Conservation (phyloP, 257 asterid species). For the Cinchona pubescens region DNA sequence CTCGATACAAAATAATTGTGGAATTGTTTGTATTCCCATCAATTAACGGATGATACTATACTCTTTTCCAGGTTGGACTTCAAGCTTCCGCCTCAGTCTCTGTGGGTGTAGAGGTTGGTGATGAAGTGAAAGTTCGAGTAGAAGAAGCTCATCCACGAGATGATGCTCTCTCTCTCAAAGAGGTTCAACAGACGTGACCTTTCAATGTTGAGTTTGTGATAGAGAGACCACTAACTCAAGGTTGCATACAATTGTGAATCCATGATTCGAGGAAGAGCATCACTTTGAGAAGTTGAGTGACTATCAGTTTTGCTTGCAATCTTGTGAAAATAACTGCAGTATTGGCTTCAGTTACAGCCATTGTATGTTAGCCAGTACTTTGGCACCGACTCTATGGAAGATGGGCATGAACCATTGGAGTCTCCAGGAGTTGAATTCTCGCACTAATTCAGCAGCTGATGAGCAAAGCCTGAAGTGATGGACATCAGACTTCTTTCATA, state of each 20-base stretch:
- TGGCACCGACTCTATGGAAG: conserved; percentile 8
- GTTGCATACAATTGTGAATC: neutral
- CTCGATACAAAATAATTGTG: neutral
- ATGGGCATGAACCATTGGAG: conserved; percentile 1
- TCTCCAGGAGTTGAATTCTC: neutral
- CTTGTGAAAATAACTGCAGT: neutral
- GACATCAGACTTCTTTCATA: neutral
- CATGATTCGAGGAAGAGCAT: neutral
- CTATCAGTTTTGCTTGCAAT: neutral
- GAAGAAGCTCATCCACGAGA: conserved; percentile 92
- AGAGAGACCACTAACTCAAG: neutral
- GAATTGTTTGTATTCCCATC: neutral
- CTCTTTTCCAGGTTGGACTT: conserved; percentile 65
- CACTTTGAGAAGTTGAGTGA: conserved; percentile 2
- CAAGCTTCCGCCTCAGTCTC: conserved; percentile 83
- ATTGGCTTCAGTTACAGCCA: conserved; percentile 6
- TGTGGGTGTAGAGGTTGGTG: conserved; percentile 72
- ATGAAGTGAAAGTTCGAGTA: conserved; percentile 70
- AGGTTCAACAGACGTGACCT: conserved; percentile 34
- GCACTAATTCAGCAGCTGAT: neutral
- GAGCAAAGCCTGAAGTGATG: neutral
- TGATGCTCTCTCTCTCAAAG: conserved; percentile 65
- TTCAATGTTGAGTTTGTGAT: neutral
- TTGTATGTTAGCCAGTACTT: neutral
- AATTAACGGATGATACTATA: conserved; percentile 4